These are phyloP conservation scores for Scutellaria minor DNA, from an alignment of 257 asterid species.

Conservation along the genomic window DNA sequence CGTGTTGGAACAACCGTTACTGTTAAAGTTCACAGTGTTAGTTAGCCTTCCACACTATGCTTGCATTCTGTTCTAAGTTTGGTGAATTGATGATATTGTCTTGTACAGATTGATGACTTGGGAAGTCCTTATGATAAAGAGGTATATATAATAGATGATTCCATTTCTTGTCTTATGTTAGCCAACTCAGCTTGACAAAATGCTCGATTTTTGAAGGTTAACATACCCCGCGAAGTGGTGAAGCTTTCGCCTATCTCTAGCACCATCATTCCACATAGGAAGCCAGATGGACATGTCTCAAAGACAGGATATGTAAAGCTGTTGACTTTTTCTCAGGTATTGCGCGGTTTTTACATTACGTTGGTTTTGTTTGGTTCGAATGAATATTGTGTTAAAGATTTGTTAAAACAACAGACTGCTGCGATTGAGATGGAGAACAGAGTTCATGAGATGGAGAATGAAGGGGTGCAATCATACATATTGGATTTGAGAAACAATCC, in stretches of 20 bases:
- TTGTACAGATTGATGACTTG: slow-evolving; percentile 54
- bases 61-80: background rate
- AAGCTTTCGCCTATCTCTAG: slow-evolving; percentile 79
- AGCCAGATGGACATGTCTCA: slow-evolving; percentile 67
- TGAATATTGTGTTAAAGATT: background rate
- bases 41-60: slow-evolving; percentile 31
- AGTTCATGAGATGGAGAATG: slow-evolving; percentile 76
- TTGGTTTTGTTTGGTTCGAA: background rate
- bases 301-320: slow-evolving; percentile 89
- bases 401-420: slow-evolving; percentile 61
- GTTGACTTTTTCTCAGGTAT: slow-evolving; percentile 84
- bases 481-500: slow-evolving; percentile 94
- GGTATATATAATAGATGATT: slow-evolving; percentile 47
- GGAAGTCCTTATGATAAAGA: slow-evolving; percentile 62
- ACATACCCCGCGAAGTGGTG: slow-evolving; percentile 85
- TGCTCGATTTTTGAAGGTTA: slow-evolving; percentile 51
- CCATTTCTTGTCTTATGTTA: background rate
- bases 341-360: background rate
- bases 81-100: background rate
- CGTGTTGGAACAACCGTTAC: slow-evolving; percentile 86
- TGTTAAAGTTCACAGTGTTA: slow-evolving; percentile 74
- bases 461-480: slow-evolving; percentile 92
- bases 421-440: slow-evolving; percentile 87
- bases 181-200: slow-evolving; percentile 9
- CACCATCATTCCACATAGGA: slow-evolving; percentile 69